Base-by-base conservation (phyloP, 441 rosid species). In the Viola pubescens region DNA sequence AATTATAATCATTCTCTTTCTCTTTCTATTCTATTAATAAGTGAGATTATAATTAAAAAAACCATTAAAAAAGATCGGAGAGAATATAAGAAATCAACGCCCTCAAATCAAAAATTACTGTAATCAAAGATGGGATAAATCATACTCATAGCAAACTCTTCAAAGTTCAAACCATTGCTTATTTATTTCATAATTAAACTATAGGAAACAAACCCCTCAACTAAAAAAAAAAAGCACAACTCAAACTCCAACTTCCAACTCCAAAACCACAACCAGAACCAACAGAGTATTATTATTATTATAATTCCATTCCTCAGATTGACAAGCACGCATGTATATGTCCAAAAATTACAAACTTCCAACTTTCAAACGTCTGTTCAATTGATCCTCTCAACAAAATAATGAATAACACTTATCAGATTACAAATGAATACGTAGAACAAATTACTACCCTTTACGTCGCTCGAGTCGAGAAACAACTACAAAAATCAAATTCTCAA, bases 351-450 rank as follows among this genome's bases (percentile, higher is more conserved):
- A 72, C 75, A 64, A 61, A 57, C 16, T 26, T 26, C 3, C 43
- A 14, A 59, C 44, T n/a, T 50, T 34, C 52, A 48, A 41, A 12
- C 37, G 47, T 60, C 37, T 54, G 47, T 63, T 14, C 63, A 13
- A 39, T 4, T 54, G 53, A 41, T 19, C 34, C 34, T 26, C 34
- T 26, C 34, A 26, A 26, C 34, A 26, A 26, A 44, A 44, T 56
- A 9, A 46, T 9, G 10, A 7, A 41, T 12, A 48, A 48, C 46
- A 52, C 60, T 14, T 56, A 37, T 58, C 58, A 38, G 49, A 4
- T 11, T 11, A 12, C 14, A 49, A 79, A 79, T 70, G 82, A 81
- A 82, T 75, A 77, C 76, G 67, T 42, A 64, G 58, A 71, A 70
- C 71, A 72, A 65, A 64, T 68, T 45, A 51, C 69, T 64, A 61